A percentile compares a stretch with the other conserved stretches of the same genome.
Conservation (phyloP, 1,284 basidiomycete genomes). For the Pyrrhoderma noxium region DNA sequence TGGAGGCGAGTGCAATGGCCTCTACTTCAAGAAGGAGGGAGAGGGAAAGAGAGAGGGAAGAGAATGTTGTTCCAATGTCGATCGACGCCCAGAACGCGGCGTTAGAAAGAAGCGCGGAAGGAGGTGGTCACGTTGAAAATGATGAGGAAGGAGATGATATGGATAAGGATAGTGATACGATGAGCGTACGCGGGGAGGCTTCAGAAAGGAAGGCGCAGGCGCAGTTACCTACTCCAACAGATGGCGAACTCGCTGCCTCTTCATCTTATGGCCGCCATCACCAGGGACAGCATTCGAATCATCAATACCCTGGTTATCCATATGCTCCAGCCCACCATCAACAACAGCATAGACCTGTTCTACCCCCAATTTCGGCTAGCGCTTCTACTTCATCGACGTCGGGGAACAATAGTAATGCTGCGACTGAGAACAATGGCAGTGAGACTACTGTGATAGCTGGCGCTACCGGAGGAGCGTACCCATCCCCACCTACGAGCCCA, state of each 20-base stretch:
- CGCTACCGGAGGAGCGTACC: not conserved
- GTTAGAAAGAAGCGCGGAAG: no score
- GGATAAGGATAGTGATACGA: not conserved
- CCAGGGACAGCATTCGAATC: not conserved
- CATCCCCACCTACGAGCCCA: conserved; percentile 4
- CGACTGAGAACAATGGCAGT: no score
- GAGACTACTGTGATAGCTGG: no score
- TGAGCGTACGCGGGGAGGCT: not conserved
- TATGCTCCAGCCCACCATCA: no score
- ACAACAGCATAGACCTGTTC: not conserved
- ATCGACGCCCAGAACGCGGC: no score
- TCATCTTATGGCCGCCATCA: not conserved
- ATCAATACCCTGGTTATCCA: not conserved
- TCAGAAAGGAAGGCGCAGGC: not conserved
- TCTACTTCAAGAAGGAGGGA: no score
- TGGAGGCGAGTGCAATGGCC: not conserved
- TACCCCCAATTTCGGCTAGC: conserved; percentile 4
- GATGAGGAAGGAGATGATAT: not conserved
- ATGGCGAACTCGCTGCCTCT: conserved; percentile 1
- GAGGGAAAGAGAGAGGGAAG: not conserved
- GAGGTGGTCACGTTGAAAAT: not conserved
- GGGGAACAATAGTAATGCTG: no score
- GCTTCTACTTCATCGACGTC: not conserved
- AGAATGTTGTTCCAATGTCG: not conserved
- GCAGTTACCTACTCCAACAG: conserved; percentile 16